Base-by-base conservation (phyloP, 345 rosid species). In the Salix purpurea region DNA sequence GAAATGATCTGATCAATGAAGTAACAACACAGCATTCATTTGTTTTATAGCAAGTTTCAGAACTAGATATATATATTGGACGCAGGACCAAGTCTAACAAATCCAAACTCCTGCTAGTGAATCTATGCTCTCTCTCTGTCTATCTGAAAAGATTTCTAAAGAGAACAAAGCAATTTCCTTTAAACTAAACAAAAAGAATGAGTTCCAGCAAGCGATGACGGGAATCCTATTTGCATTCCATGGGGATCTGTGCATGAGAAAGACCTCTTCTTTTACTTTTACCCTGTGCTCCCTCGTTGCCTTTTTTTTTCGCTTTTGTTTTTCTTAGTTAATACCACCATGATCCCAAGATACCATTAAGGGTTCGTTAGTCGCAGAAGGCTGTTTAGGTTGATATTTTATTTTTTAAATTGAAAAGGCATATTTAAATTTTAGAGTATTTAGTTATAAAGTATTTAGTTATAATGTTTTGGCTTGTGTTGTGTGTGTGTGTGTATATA, bases 191-290 rank as follows among this genome's bases (percentile, higher is more conserved):
- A 86, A 87, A 91, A 87, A 78, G 92, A 90, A 89, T 81, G 88
- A 87, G 82, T 79, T 87, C 78, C 86, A 86, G 87, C 85, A 82
- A 82, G 89, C 83, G 80, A 85, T 85, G 91, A 85, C 77, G 86
- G 87, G 89, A 79, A 90, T 86, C 82, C 73, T 84, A 82, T 86
- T 84, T 83, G 91, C 92, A 93, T 86, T 83, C 87, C 90, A 85
- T 94, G 69, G 97, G 98, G 98, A 94, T 94, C 98, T 88, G 98
- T 84, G 95, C 78, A 60, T 87, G 93, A 89, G 94, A 91, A 92
- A 90, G 94, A 89, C 95, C 80, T 84, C 87, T 85, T 80, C 89
- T 88, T 88, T 84, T 84, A 71, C 80, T 84, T 34, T 84, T 84
- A 83, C 80, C 79, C 84, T 83, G 76, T 74, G 56, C 82, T 77